A percentile compares a stretch with the other conserved stretches of the same genome.
These are phyloP conservation scores for Trametes coccinea DNA, from an alignment of 768 basidiomycete species.

Conservation along the genomic window DNA sequence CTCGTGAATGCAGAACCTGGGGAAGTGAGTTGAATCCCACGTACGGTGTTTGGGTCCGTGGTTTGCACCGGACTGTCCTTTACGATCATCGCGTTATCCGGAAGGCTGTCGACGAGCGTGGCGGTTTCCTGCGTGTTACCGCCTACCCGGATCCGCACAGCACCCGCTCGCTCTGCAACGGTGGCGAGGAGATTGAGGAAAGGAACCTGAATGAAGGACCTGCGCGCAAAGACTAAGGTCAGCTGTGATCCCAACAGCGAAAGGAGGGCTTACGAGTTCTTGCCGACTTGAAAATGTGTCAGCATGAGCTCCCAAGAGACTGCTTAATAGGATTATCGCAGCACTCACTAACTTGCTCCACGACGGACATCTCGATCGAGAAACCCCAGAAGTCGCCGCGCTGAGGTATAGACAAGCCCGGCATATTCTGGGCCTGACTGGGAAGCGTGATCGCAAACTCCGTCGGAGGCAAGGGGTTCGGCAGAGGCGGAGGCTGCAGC, in stretches of 20 bases:
- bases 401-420: slow-evolving; percentile 42
- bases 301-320: no score
- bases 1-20: neutral
- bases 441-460: slow-evolving; percentile 25
- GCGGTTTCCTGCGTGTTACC: slow-evolving; percentile 80
- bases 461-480: slow-evolving; percentile 26
- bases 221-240: slow-evolving; percentile 28
- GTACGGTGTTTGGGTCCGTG: neutral
- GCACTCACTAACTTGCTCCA: slow-evolving; percentile 61
- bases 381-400: slow-evolving; percentile 71
- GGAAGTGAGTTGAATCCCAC: neutral
- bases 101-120: slow-evolving; percentile 47
- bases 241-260: no score
- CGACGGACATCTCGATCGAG: slow-evolving; percentile 74
- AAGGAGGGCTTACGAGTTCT: slow-evolving; percentile 45
- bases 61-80: slow-evolving; percentile 40
- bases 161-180: slow-evolving; percentile 62
- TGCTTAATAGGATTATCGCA: no score
- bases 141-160: slow-evolving; percentile 67
- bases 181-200: slow-evolving; percentile 83
- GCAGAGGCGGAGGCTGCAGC: slow-evolving; percentile 33
- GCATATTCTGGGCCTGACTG: slow-evolving; percentile 10
- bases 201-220: slow-evolving; percentile 53
- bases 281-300: slow-evolving; percentile 43
- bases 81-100: slow-evolving; percentile 48